phyloP scores from a whole-genome alignment of 768 basidiomycete genomes.

The Mycena belliarum region DNA sequence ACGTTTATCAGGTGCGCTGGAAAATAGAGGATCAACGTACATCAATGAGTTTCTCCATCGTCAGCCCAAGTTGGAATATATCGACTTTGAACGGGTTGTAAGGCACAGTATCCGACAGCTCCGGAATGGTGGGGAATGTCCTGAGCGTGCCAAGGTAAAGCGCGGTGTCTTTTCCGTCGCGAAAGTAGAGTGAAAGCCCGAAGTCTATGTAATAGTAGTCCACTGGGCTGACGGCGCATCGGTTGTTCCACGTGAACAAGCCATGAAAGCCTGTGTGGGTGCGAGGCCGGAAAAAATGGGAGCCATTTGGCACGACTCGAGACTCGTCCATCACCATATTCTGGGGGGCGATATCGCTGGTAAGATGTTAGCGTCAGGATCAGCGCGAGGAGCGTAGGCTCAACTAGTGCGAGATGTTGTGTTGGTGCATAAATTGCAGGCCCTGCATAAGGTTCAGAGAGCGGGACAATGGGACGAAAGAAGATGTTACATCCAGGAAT shows the following conservation, averaged over 20 bases:
- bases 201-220: conserved; percentile 21
- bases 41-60: too few relatives aligned
- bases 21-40: too few relatives aligned
- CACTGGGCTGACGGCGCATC: conserved; percentile 4
- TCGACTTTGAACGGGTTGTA: too few relatives aligned
- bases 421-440: conserved; percentile 17
- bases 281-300: background rate
- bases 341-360: conserved; percentile 6
- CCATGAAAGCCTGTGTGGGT: background rate
- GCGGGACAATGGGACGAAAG: background rate
- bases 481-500: conserved; percentile 4
- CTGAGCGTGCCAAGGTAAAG: too few relatives aligned
- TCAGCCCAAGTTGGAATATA: too few relatives aligned
- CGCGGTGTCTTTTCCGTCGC: too few relatives aligned
- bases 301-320: conserved; percentile 8
- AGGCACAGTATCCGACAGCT: too few relatives aligned
- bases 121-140: too few relatives aligned
- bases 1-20: too few relatives aligned
- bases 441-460: background rate
- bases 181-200: conserved; percentile 1
- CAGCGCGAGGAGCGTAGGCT: too few relatives aligned
- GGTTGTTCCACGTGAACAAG: background rate
- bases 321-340: conserved; percentile 19
- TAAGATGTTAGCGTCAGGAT: background rate
- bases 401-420: conserved; percentile 6